Percentiles rank a stretch among this genome's conserved stretches.
Conservation (phyloP, 805 yeast genomes). For the Teunomyces aglyptinius region DNA sequence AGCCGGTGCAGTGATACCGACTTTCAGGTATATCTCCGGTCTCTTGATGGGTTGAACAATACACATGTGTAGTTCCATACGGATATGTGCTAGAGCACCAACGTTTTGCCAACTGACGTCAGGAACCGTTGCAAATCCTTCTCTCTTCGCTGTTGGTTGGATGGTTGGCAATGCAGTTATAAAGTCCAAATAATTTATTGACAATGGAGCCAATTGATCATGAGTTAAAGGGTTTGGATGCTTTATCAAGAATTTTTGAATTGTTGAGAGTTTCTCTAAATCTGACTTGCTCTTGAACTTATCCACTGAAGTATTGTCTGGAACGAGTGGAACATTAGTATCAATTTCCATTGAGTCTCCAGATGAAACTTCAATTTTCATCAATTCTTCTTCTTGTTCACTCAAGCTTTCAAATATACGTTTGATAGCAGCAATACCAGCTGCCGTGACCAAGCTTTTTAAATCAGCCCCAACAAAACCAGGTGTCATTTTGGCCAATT, state of each 20-base stretch:
- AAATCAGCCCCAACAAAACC: conserved; percentile 98
- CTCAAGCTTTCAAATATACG: conserved; percentile 71
- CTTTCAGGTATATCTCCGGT: conserved; percentile 85
- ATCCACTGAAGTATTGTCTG: conserved; percentile 10
- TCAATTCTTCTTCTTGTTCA: conserved; percentile 36
- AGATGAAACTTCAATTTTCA: conserved; percentile 5
- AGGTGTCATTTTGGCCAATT: conserved; percentile 88
- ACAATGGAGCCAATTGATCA: conserved; percentile 72
- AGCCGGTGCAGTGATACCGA: conserved; percentile 94
- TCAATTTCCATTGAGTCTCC: conserved; percentile 36
- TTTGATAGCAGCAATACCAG: conserved; percentile 91
- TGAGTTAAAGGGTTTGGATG: conserved; percentile 80
- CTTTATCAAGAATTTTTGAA: conserved; percentile 65
- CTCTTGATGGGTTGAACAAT: conserved; percentile 93
- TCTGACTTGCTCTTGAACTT: conserved; percentile 36
- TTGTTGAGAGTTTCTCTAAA: conserved; percentile 50
- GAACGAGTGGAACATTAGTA: conserved; percentile 7
- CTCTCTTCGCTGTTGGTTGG: conserved; percentile 97
- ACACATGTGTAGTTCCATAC: conserved; percentile 94
- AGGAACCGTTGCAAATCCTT: conserved; percentile 98
- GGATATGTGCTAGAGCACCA: conserved; percentile 78
- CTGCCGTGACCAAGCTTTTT: conserved; percentile 89
- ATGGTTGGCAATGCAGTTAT: conserved; percentile 82
- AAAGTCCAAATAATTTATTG: conserved; percentile 79
- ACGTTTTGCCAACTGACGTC: conserved; percentile 95